Percentiles rank a stretch among this genome's conserved stretches.
phyloP scores from a whole-genome alignment of 257 asterid species.

The Misopates orontium region DNA sequence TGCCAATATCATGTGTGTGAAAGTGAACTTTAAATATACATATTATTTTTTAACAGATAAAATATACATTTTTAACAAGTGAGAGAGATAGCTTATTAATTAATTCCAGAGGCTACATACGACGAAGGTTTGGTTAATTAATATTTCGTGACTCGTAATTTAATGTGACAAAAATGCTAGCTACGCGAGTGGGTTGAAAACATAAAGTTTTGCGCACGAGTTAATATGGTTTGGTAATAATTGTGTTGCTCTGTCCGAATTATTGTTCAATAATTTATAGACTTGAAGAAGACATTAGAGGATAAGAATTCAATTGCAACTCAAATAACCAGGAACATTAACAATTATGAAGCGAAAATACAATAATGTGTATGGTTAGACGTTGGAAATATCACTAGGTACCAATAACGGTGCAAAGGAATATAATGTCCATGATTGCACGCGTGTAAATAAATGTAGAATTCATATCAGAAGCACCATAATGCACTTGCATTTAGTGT shows the following conservation, averaged over 20 bases:
- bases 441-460: conserved; percentile 28
- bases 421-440: conserved; percentile 20
- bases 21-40: too few species aligned
- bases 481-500: too few species aligned
- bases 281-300: background rate
- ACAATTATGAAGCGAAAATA: conserved; percentile 2
- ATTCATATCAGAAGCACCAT: conserved; percentile 18
- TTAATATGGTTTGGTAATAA: conserved; percentile 9
- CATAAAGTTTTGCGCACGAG: conserved; percentile 14
- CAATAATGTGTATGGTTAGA: conserved; percentile 30
- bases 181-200: background rate
- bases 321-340: too few species aligned
- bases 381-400: conserved; percentile 25
- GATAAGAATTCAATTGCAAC: background rate
- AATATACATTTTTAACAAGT: conserved; percentile 2
- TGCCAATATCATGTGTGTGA: too few species aligned
- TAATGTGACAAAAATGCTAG: conserved; percentile 21
- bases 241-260: background rate
- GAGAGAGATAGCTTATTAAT: conserved; percentile 1
- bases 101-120: conserved; percentile 18
- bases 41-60: too few species aligned
- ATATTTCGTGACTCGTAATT: conserved; percentile 8
- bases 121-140: conserved; percentile 2
- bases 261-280: conserved; percentile 21
- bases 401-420: conserved; percentile 17